These are phyloP conservation scores for Cryptosporidium baileyi DNA, from an alignment of 169 alveolate genomes.

Conservation along the genomic window DNA sequence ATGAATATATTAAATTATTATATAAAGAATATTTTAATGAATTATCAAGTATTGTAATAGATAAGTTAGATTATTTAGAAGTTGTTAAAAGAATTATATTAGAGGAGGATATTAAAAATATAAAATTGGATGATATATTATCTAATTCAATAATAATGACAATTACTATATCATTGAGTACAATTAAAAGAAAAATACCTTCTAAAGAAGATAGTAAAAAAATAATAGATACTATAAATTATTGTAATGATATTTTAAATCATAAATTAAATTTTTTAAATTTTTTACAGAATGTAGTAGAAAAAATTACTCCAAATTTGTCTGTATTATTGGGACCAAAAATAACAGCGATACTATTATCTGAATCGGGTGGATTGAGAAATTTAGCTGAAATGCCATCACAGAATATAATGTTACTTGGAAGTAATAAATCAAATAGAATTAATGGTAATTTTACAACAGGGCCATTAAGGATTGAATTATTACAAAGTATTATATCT, in stretches of 20 bases:
- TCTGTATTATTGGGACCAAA: conserved; percentile 94
- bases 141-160: conserved; percentile 89
- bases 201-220: conserved; percentile 69
- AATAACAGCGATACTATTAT: conserved; percentile 94
- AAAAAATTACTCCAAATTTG: conserved; percentile 94
- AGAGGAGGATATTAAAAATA: conserved; percentile 80
- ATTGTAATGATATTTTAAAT: background rate
- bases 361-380: conserved; percentile 93
- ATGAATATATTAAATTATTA: conserved; percentile 78
- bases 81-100: conserved; percentile 83
- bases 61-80: conserved; percentile 86
- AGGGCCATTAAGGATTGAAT: conserved; percentile 40
- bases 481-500: conserved; percentile 75
- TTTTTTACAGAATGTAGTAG: conserved; percentile 90
- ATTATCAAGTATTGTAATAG: conserved; percentile 83
- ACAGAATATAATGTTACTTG: conserved; percentile 87
- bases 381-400: conserved; percentile 92
- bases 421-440: conserved; percentile 68
- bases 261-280: conserved; percentile 60
- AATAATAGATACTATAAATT: conserved; percentile 62
- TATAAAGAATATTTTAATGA: conserved; percentile 86
- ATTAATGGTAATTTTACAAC: conserved; percentile 28
- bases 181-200: conserved; percentile 76
- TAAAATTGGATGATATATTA: conserved; percentile 80
- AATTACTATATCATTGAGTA: conserved; percentile 86